phyloP scores from a whole-genome alignment of 208 protist genomes.

The Polymyxa betae region DNA sequence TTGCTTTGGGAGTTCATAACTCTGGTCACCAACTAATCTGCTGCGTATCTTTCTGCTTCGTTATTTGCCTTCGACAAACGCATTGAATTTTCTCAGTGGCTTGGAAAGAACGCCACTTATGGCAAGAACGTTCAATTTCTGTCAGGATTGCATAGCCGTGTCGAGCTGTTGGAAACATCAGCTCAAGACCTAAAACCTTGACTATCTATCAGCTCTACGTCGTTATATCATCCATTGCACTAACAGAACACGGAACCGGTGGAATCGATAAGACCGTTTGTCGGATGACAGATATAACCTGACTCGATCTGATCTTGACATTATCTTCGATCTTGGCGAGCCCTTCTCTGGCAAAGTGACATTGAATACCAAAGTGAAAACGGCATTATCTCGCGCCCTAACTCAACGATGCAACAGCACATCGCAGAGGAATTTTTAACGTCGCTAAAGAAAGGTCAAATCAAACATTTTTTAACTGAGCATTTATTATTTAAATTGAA shows the following conservation, averaged over 20 bases:
- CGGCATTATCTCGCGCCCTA: too few species aligned
- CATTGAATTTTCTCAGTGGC: conserved; percentile 56
- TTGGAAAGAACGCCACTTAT: conserved; percentile 59
- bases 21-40: conserved; percentile 49
- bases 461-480: too few species aligned
- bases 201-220: conserved; percentile 44
- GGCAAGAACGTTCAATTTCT: conserved; percentile 59
- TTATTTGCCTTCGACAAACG: not conserved
- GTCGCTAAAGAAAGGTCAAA: too few species aligned
- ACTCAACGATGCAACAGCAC: too few species aligned
- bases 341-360: not conserved
- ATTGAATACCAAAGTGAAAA: conserved; percentile 41
- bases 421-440: too few species aligned
- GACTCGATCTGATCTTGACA: conserved; percentile 65
- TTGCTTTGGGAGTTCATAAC: conserved; percentile 59
- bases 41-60: not conserved
- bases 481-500: too few species aligned
- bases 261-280: conserved; percentile 57
- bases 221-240: not conserved
- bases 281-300: conserved; percentile 62
- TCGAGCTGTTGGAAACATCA: not conserved
- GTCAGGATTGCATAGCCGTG: not conserved
- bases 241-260: conserved; percentile 5
- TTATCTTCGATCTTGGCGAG: conserved; percentile 57
- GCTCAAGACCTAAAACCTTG: not conserved